Base-by-base conservation (phyloP, 2,329 filamentous ascomycete species). In the Clonostachys byssicola region DNA sequence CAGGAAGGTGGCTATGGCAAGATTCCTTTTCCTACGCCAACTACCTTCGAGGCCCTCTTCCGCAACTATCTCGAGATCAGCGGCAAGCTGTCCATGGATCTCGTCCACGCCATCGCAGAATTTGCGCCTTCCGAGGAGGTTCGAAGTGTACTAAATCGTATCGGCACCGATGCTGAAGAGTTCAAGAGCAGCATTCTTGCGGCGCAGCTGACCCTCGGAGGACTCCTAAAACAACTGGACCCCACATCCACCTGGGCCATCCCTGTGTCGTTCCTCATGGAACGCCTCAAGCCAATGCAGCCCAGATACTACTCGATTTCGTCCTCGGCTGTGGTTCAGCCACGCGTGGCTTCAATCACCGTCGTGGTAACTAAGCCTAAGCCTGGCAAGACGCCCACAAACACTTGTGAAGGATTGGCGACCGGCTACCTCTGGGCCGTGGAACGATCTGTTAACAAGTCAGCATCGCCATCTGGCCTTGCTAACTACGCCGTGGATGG, bases 1-100 rank as follows among this genome's bases (percentile, higher is more conserved):
- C 47, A 49, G 2, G 53, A 48, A 6, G 16, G 18, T 5, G 20
- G 49, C 6, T 64, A 60, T 58, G 43, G 47, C 2, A 47, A 51
- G 2, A 20, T 64, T 6, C 58, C 60, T 0, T 66, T 99, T 75
- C 95, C 95, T 17, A 92, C 92, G 6, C 94, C 94, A 6, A 97
- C 94, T 14, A 99, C 94, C 3, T 97, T 92, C 68, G 92, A 97
- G 70, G 88, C 92, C 49, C 89, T 92, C 53, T 75, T 89, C 50
- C 89, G 94, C 56, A 99, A 96, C 71, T 92, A 99, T 70, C 87
- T 99, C 76, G 95, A 99, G 72, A 94, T 96, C 54, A 89, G 91
- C 64, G 91, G 90, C 41, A 89, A 92, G 42, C 88, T 99, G 30
- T 99, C 94, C 49, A 92, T 86, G 6, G 69, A 73, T 2, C 71